Base-by-base conservation (phyloP, 1,284 basidiomycete genomes). In the Puccinia triticina region DNA sequence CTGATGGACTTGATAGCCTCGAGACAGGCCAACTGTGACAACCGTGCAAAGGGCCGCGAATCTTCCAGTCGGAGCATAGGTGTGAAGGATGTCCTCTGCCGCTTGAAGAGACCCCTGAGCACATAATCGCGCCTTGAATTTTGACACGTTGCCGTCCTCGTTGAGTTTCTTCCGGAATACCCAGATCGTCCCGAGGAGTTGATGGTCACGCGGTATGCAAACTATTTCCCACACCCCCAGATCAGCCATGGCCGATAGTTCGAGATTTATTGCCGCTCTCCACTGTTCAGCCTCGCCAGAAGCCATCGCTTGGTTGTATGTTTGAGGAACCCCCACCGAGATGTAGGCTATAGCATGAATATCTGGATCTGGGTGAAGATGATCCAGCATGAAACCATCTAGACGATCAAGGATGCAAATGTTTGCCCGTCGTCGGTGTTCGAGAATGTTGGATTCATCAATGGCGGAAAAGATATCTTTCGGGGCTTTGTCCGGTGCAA, bases 141-240 rank as follows among this genome's bases (percentile, higher is more conserved):
- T 72, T 14, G 26, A 12, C 4, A 71, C n/a, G 21, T 18, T 32
- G 12, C 43, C 43, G 11, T 71, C 12, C 2, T 2, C 67, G 23
- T 71, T n/a, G 21, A 40, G 18, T 23, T 71, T 71, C 67, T 40
- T 71, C 11, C 23, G 34, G 34, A 71, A 71, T 5, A 71, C 67
- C 67, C 67, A 71, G 23, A 48, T 43, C 2, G 67, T 71, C 7
- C 67, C 67, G 4, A 71, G 34, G 26, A 71, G 67, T 26, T 43
- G 5, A 26, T n/a, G 23, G 12, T 71, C n/a, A 34, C 8, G 5
- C 4, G 67, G 34, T 5, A 23, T 71, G 40, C 26, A 32, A n/a
- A 71, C 67, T 34, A 71, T n/a, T 2, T 72, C 43, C 69, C 69
- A 72, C 12, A 72, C 43, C 11, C 10, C 2, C 26, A 72, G 43